Evolutionary conservation across 768 basidiomycete genomes (phyloP).

Genomic region (Tylopilus felleus): DNA sequence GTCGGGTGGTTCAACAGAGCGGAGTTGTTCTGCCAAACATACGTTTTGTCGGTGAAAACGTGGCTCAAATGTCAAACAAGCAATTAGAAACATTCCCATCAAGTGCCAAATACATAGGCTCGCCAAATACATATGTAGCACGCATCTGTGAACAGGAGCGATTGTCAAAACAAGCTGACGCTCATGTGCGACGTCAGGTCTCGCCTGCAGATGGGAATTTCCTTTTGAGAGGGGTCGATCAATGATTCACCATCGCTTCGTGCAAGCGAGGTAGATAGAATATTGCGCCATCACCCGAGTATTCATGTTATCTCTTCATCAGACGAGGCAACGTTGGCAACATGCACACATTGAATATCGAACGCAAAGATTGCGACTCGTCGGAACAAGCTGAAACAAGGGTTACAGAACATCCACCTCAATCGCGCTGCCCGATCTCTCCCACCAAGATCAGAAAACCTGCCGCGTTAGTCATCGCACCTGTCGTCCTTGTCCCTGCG

Average conservation of each 20-base stretch:
- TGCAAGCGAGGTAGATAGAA: not conserved
- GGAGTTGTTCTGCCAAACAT: not conserved
- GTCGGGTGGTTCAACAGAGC: not conserved
- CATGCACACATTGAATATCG: not conserved
- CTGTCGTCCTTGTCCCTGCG: slow-evolving; percentile 4
- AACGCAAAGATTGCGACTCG: not conserved
- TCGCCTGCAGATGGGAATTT: not conserved
- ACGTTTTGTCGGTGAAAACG: not conserved
- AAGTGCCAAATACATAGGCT: not conserved
- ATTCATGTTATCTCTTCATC: not conserved
- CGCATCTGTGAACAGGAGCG: not conserved
- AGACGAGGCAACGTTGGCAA: not conserved
- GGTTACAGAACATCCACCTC: not conserved
- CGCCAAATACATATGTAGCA: not conserved
- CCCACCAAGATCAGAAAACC: not conserved
- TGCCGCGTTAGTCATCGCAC: slow-evolving; percentile 4
- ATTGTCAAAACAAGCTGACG: not conserved
- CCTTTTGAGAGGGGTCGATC: not conserved
- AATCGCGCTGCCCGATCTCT: not conserved
- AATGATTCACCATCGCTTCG: not conserved
- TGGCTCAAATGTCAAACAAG: not conserved
- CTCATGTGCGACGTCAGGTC: not conserved
- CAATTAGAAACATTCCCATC: not conserved
- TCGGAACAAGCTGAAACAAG: not conserved
- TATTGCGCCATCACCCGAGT: too few species aligned